Conservation (phyloP, 75 land plant genomes). For the Chamaecyparis obtusa region DNA sequence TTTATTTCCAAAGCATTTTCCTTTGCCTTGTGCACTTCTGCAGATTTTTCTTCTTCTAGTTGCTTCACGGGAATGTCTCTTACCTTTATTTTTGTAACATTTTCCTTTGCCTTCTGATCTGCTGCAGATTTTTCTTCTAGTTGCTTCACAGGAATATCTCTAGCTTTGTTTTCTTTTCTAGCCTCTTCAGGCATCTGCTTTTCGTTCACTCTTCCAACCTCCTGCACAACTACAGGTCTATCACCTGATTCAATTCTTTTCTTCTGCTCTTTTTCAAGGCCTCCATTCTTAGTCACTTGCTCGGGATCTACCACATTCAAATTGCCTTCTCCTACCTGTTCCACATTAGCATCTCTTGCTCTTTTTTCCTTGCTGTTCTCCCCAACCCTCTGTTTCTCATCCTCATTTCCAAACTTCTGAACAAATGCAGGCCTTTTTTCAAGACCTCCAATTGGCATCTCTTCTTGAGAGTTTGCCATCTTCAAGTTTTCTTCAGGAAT, state of each 20-base stretch:
- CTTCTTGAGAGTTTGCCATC: constrained; percentile 12
- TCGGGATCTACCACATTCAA: background rate
- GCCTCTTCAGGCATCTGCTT: background rate
- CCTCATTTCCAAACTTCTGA: background rate
- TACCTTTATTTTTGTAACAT: no score
- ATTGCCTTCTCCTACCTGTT: background rate
- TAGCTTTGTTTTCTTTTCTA: background rate
- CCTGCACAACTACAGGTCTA: constrained; percentile 5
- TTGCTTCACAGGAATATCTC: background rate
- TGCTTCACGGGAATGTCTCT: no score
- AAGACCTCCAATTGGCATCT: background rate
- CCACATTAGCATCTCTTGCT: background rate
- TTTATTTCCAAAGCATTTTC: background rate
- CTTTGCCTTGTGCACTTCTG: constrained; percentile 12
- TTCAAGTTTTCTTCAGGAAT: constrained; percentile 14
- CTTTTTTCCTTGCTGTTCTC: background rate
- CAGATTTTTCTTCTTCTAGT: background rate
- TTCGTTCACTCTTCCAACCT: background rate
- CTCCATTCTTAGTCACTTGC: background rate
- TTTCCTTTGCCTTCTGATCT: constrained; percentile 6
- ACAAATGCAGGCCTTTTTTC: background rate
- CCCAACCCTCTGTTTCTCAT: background rate
- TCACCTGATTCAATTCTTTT: background rate
- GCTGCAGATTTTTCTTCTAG: constrained; percentile 8
- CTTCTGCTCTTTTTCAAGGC: background rate